A percentile compares a stretch with the other conserved stretches of the same genome.
phyloP scores from a whole-genome alignment of 805 yeast species.

The Metschnikowia peoriensis region DNA sequence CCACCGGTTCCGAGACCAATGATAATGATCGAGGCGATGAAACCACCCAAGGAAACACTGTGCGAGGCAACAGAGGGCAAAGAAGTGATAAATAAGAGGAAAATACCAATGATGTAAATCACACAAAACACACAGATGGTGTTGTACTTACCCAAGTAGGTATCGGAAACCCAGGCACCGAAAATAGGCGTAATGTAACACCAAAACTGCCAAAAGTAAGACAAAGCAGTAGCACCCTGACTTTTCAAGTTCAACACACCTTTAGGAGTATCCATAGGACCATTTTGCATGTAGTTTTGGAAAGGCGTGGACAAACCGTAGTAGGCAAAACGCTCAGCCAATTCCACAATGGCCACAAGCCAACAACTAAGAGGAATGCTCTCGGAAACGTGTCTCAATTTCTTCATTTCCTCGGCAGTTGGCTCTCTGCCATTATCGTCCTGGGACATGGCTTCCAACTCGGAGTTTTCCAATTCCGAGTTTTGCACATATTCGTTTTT shows the following conservation, averaged over 20 bases:
- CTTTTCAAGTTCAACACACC: slow-evolving; percentile 63
- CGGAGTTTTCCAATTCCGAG: neutral
- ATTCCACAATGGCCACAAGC: slow-evolving; percentile 69
- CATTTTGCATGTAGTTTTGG: slow-evolving; percentile 73
- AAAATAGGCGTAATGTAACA: slow-evolving; percentile 76
- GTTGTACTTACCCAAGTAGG: slow-evolving; percentile 67
- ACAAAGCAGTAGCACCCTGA: slow-evolving; percentile 66
- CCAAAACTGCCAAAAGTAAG: slow-evolving; percentile 78
- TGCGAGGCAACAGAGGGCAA: slow-evolving; percentile 53
- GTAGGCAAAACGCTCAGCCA: slow-evolving; percentile 78
- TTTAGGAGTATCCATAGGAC: slow-evolving; percentile 34
- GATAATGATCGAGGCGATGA: slow-evolving; percentile 51
- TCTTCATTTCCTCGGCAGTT: slow-evolving; percentile 52
- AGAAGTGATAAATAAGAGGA: slow-evolving; percentile 67
- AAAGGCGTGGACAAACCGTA: slow-evolving; percentile 77
- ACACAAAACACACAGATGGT: slow-evolving; percentile 62
- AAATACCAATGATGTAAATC: slow-evolving; percentile 59
- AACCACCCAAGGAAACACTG: slow-evolving; percentile 62
- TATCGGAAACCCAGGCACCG: slow-evolving; percentile 76
- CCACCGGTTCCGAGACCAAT: slow-evolving; percentile 82
- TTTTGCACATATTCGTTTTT: slow-evolving; percentile 5
- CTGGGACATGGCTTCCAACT: slow-evolving; percentile 12
- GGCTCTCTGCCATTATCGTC: slow-evolving; percentile 42
- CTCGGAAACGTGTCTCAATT: slow-evolving; percentile 53
- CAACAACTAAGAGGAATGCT: slow-evolving; percentile 54